Evolutionary conservation across 768 basidiomycete species (phyloP).

Genomic region (Hydnomerulius pinastri): DNA sequence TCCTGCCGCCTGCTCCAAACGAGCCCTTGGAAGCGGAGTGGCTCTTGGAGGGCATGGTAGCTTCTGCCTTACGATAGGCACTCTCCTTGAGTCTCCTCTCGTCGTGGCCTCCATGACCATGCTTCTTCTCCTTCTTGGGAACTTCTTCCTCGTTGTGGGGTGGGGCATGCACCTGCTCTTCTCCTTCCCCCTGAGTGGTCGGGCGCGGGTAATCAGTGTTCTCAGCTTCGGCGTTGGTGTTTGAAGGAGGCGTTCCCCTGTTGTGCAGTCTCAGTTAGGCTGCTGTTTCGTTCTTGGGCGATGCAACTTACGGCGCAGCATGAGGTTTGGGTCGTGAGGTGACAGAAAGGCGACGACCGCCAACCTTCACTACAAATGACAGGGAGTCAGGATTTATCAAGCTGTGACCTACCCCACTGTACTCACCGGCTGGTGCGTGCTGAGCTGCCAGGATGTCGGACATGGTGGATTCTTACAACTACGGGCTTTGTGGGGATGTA

Average conservation of each 20-base stretch:
- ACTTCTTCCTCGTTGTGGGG: slow-evolving; percentile 48
- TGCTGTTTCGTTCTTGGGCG: not conserved
- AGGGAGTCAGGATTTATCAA: not conserved
- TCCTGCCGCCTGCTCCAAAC: slow-evolving; percentile 50
- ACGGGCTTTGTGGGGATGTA: no score
- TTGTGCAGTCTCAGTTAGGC: not conserved
- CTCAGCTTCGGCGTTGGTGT: slow-evolving; percentile 23
- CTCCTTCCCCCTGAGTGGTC: slow-evolving; percentile 38
- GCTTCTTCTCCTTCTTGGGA: slow-evolving; percentile 52
- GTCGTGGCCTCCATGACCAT: slow-evolving; percentile 37
- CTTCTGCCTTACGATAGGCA: slow-evolving; percentile 47
- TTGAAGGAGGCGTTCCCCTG: slow-evolving; percentile 7
- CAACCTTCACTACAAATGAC: slow-evolving; percentile 40
- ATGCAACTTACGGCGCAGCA: slow-evolving; percentile 31
- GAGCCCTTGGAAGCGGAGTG: slow-evolving; percentile 31
- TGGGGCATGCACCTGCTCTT: slow-evolving; percentile 33
- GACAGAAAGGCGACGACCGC: slow-evolving; percentile 52
- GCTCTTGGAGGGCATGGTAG: slow-evolving; percentile 51
- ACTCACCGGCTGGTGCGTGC: slow-evolving; percentile 53
- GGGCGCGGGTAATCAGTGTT: slow-evolving; percentile 56
- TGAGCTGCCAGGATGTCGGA: slow-evolving; percentile 32
- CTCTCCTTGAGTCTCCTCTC: slow-evolving; percentile 50
- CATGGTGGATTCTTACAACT: slow-evolving; percentile 23
- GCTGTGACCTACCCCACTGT: not conserved
- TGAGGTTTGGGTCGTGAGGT: slow-evolving; percentile 42